Conservation (phyloP, 106 monocot species). For the Allium cepa region DNA sequence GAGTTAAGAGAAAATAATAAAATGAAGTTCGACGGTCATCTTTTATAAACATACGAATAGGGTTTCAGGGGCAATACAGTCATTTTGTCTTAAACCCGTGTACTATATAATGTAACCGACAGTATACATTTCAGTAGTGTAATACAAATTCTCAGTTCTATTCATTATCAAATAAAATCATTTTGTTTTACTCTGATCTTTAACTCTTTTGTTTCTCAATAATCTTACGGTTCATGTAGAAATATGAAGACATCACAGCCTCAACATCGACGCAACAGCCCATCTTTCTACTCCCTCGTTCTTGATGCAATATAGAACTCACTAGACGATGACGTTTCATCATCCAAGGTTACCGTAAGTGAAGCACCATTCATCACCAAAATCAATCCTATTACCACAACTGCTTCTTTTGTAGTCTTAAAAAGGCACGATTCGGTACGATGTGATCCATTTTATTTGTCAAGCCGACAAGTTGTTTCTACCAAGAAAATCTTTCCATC, state of each 20-base stretch:
- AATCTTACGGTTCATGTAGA: too few relatives aligned
- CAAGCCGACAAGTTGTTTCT: conserved; percentile 20
- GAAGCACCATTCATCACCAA: background rate
- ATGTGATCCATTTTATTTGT: background rate
- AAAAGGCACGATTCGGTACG: background rate
- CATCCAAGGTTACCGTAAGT: background rate
- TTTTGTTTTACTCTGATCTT: too few relatives aligned
- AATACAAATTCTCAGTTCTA: too few relatives aligned
- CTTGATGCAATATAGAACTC: conserved; percentile 17
- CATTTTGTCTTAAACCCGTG: too few relatives aligned
- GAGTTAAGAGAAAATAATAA: too few relatives aligned
- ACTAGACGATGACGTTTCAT: conserved; percentile 10
- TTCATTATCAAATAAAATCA: too few relatives aligned
- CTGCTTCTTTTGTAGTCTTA: background rate
- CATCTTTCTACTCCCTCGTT: conserved; percentile 23
- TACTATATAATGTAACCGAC: too few relatives aligned
- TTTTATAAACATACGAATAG: too few relatives aligned
- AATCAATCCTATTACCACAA: conserved; percentile 8
- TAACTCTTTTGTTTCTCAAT: too few relatives aligned
- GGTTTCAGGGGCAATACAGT: too few relatives aligned
- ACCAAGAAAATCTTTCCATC: conserved; percentile 25
- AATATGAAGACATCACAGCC: background rate
- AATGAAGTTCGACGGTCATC: too few relatives aligned
- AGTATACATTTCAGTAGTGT: too few relatives aligned
- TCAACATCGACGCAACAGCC: conserved; percentile 4